These are phyloP conservation scores for Haplosporangium sp. DNA, from an alignment of 371 early-diverging fungal species.

Conservation along the genomic window DNA sequence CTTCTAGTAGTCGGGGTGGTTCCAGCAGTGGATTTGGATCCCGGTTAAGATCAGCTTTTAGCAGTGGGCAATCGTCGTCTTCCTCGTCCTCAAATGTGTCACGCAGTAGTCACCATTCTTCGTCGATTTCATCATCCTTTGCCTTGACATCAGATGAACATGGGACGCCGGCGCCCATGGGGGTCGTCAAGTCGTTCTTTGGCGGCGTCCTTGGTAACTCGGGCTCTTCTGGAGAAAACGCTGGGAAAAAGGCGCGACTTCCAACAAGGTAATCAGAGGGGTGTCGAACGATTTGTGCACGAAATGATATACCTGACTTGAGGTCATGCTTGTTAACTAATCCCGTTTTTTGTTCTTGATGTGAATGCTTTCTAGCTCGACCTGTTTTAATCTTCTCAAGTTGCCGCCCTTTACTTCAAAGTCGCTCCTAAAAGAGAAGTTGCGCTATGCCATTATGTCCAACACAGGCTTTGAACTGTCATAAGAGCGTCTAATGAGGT, in stretches of 20 bases:
- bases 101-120: neutral
- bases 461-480: constrained; percentile 66
- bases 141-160: constrained; percentile 29
- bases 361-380: constrained; percentile 37
- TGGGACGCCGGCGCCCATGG: constrained; percentile 37
- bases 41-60: constrained; percentile 32
- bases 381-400: constrained; percentile 91
- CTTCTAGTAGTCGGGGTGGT: constrained; percentile 1
- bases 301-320: neutral
- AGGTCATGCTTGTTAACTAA: neutral
- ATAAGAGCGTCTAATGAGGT: constrained; percentile 4
- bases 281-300: neutral
- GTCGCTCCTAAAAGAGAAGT: constrained; percentile 62
- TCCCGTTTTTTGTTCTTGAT: neutral
- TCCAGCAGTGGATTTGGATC: constrained; percentile 31
- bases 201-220: constrained; percentile 56
- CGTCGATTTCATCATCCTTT: constrained; percentile 17
- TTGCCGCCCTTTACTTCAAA: constrained; percentile 79
- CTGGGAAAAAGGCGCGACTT: constrained; percentile 60
- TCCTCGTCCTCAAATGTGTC: constrained; percentile 11
- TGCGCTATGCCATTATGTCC: constrained; percentile 65
- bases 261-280: constrained; percentile 60
- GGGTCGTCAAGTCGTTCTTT: constrained; percentile 62
- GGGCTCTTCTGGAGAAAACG: constrained; percentile 25
- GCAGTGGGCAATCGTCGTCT: constrained; percentile 1